Evolutionary conservation across 352 stramenopile species (phyloP).

Genomic region (Phytophthora hybrid): DNA sequence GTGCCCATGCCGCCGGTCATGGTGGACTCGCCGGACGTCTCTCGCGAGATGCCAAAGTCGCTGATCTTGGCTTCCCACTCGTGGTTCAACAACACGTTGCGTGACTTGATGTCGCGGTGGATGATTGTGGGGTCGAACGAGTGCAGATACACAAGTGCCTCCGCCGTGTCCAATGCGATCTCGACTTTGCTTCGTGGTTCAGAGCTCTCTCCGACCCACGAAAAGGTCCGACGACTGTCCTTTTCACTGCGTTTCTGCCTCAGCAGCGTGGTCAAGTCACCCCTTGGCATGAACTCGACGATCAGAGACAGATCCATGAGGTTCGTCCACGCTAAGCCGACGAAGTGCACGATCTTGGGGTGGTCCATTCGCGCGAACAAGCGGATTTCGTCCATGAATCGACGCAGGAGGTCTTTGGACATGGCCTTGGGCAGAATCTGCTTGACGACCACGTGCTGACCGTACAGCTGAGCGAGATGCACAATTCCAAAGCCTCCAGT

Average conservation of each 20-base stretch:
- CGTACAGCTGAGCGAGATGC: slow-evolving; percentile 49
- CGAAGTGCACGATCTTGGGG: slow-evolving; percentile 50
- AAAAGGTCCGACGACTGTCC: slow-evolving; percentile 32
- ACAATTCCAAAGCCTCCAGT: slow-evolving; percentile 67
- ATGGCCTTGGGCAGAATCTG: slow-evolving; percentile 46
- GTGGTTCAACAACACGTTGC: slow-evolving; percentile 56
- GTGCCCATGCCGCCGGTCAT: slow-evolving; percentile 64
- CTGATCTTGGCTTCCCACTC: slow-evolving; percentile 55
- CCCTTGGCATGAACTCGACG: slow-evolving; percentile 54
- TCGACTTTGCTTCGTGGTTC: slow-evolving; percentile 40
- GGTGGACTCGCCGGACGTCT: slow-evolving; percentile 27
- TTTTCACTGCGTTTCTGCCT: slow-evolving; percentile 39
- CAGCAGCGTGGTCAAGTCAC: slow-evolving; percentile 51
- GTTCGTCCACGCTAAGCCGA: slow-evolving; percentile 61
- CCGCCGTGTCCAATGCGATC: slow-evolving; percentile 46
- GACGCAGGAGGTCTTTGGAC: slow-evolving; percentile 46
- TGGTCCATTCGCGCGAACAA: slow-evolving; percentile 48
- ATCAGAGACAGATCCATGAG: slow-evolving; percentile 57
- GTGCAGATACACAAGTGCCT: slow-evolving; percentile 60
- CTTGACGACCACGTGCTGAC: slow-evolving; percentile 52
- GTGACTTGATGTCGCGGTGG: slow-evolving; percentile 59
- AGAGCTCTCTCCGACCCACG: slow-evolving; percentile 37
- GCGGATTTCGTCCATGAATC: slow-evolving; percentile 57
- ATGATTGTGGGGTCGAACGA: slow-evolving; percentile 54
- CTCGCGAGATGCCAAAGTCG: slow-evolving; percentile 62